Evolutionary conservation across 1,284 basidiomycete genomes (phyloP), one percentile per base, ranked within the genome.

Genomic region (Microbotryum lychnidis-dioicae): DNA sequence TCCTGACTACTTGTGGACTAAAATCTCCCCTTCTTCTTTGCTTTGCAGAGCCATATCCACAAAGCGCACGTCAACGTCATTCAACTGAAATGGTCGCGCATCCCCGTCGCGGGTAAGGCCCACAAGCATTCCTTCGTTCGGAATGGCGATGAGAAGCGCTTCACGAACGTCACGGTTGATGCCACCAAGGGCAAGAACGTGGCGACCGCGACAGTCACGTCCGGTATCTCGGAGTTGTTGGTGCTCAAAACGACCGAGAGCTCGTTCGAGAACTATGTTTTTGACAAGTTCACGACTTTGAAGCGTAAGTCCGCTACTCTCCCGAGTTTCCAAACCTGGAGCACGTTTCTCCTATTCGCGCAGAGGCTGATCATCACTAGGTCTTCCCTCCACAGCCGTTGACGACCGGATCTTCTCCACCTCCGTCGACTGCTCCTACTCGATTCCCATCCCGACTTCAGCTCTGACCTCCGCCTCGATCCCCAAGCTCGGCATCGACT

Each of bases 211-310:
- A 81, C 74, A 18, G 82, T 91, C 25, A 82, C 81, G 1, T 79
- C 83, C 8, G 71, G 91, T 0, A 75, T 93, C 50, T 78, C 80
- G 52, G 91, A 91, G 74, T 79, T 96, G 21, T 80, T 93, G 18
- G 91, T 97, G 14, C 82, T 96, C 72, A 97, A 97, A 78, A 86
- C 87, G 48, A 85, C 86, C 16, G 93, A 90, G 5, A 91, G 89
- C 0, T 83, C 87, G 0, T 97, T 97, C 74, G 81, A 86, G 68
- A 80, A 82, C 56, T 97, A 93, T 76, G 76, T 87, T 62, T 80
- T 83, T 3, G 92, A 97, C 76, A 88, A 92, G 73, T 90, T 86
- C 77, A 92, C 92, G 33, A 94, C 91, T 1, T 83, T 96, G 53
- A 60, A 52, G 20, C 59, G 21, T 60, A 31, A 50, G 46, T 45